Evolutionary conservation across 129 eudicot genomes (phyloP).

Genomic region (Flaveria trinervia): DNA sequence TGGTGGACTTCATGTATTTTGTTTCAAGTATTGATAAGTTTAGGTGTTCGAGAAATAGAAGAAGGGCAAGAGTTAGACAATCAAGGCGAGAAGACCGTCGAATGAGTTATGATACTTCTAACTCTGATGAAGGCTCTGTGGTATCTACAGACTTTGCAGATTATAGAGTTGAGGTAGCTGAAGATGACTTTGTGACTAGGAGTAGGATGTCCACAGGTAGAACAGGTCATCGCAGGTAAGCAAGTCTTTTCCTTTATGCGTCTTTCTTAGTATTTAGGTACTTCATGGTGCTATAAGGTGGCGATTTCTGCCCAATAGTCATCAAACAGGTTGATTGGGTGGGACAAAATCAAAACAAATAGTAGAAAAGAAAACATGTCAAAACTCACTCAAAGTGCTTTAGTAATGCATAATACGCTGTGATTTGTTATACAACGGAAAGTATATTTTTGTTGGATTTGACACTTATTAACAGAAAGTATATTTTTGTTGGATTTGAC

Average conservation of each 20-base stretch:
- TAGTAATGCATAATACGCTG: not conserved
- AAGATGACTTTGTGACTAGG: conserved; percentile 54
- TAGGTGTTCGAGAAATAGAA: conserved; percentile 74
- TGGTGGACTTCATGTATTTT: conserved; percentile 99
- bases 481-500: not conserved
- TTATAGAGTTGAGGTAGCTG: conserved; percentile 56
- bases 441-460: not conserved
- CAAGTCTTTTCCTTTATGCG: conserved; percentile 18
- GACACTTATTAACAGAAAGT: not conserved
- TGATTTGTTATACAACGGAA: not conserved
- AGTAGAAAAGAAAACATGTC: not conserved
- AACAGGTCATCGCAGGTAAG: conserved; percentile 68
- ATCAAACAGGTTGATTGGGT: not conserved
- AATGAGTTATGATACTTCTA: conserved; percentile 71
- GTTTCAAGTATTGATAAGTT: conserved; percentile 82
- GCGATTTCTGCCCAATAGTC: not conserved
- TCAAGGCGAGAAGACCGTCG: conserved; percentile 70
- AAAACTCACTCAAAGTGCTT: not conserved
- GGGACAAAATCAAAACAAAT: not conserved
- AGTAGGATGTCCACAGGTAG: conserved; percentile 57
- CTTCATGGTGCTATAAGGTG: not conserved
- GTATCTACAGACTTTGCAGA: conserved; percentile 67
- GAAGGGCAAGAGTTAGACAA: conserved; percentile 65
- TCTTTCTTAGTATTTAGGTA: not conserved
- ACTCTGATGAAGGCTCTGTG: conserved; percentile 94